Evolutionary conservation across 805 yeast genomes (phyloP).

Genomic region (Sugiyamaella marilandica): DNA sequence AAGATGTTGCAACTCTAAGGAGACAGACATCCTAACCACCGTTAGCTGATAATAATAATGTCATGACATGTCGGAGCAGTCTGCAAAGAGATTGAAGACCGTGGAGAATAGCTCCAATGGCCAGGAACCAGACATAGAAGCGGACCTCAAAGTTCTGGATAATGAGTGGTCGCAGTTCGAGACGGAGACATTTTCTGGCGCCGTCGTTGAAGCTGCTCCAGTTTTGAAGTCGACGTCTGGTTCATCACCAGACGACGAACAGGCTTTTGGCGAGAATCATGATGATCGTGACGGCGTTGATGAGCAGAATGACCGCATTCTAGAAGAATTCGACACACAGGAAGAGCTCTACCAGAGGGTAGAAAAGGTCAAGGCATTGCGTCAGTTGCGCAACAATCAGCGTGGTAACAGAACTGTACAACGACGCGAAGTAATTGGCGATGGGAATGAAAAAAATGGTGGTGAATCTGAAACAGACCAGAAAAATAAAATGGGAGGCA

Average conservation of each 20-base stretch:
- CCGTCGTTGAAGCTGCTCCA: not conserved
- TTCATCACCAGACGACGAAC: conserved; percentile 12
- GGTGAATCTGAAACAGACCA: not conserved
- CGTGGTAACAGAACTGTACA: not conserved
- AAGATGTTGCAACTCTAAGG: no score
- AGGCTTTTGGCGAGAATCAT: not conserved
- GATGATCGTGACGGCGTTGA: conserved; percentile 3
- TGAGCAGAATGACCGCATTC: conserved; percentile 9
- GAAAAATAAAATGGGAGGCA: not conserved
- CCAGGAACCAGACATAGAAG: no score
- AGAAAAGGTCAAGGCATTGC: conserved; percentile 6
- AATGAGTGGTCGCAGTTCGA: conserved; percentile 18
- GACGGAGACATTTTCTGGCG: conserved; percentile 6
- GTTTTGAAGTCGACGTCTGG: not conserved
- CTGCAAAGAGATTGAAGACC: no score
- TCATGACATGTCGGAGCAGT: no score
- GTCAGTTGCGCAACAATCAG: not conserved
- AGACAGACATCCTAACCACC: no score
- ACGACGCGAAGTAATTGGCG: not conserved
- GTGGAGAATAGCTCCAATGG: no score
- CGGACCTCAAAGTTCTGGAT: conserved; percentile 4
- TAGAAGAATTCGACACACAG: conserved; percentile 14
- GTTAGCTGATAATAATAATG: no score
- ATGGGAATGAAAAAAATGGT: not conserved
- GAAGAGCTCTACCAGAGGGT: conserved; percentile 11